Evolutionary conservation across 306 rosid genomes (phyloP).

Genomic region (Cucurbita maxima): DNA sequence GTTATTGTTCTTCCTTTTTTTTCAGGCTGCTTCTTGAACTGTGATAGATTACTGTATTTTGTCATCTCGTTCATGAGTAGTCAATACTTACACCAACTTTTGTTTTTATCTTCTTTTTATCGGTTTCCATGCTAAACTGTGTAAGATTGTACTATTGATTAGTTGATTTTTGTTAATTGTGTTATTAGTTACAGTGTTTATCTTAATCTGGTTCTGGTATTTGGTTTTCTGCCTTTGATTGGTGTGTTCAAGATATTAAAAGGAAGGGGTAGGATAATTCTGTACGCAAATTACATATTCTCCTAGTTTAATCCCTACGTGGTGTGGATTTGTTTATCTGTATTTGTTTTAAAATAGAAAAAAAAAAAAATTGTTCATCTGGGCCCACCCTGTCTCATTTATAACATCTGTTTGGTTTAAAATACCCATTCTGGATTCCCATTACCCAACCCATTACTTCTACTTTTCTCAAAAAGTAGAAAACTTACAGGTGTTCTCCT

Average conservation of each 20-base stretch:
- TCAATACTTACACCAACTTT: neutral
- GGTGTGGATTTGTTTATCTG: neutral
- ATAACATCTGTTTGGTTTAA: neutral
- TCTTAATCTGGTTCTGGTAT: neutral
- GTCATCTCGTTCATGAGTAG: neutral
- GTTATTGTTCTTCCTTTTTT: neutral
- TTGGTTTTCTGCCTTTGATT: conserved; percentile 1
- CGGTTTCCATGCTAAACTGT: neutral
- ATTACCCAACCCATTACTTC: neutral
- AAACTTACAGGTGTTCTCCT: neutral
- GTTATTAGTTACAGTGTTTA: neutral
- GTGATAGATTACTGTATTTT: neutral
- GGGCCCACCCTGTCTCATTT: conserved; percentile 1
- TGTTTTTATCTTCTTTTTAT: neutral
- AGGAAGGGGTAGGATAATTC: neutral
- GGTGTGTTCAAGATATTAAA: neutral
- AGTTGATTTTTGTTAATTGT: neutral
- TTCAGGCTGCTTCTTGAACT: neutral
- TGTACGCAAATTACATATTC: conserved; percentile 9
- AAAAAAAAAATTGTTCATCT: neutral
- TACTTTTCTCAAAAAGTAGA: neutral
- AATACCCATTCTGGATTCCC: neutral
- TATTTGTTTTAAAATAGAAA: neutral
- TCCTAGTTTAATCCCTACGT: neutral
- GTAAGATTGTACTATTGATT: neutral